Evolutionary conservation across 768 basidiomycete genomes (phyloP).

Genomic region (Boletus sensibilis): DNA sequence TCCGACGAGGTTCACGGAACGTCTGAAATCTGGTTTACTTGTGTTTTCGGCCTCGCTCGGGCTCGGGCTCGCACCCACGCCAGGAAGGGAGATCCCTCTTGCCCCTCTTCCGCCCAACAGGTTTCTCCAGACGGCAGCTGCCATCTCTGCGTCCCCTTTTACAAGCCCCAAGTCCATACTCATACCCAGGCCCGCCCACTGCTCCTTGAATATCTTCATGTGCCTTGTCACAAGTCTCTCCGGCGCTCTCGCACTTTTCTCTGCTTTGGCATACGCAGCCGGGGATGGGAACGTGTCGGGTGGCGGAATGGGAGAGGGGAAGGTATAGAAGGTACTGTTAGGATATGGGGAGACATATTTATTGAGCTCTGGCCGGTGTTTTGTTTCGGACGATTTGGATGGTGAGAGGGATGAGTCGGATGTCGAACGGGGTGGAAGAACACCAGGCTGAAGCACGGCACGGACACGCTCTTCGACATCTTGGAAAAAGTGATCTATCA

Average conservation of each 20-base stretch:
- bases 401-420: slow-evolving; percentile 13
- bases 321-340: slow-evolving; percentile 27
- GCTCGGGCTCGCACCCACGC: neutral
- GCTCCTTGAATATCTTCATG: slow-evolving; percentile 90
- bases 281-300: slow-evolving; percentile 28
- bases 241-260: slow-evolving; percentile 51
- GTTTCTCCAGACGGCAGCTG: slow-evolving; percentile 89
- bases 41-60: slow-evolving; percentile 7
- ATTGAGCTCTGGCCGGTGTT: slow-evolving; percentile 24
- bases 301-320: slow-evolving; percentile 24
- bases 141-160: slow-evolving; percentile 77
- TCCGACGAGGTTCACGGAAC: slow-evolving; percentile 69
- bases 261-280: slow-evolving; percentile 28
- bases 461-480: slow-evolving; percentile 91
- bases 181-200: slow-evolving; percentile 82
- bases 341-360: slow-evolving; percentile 25
- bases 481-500: slow-evolving; percentile 94
- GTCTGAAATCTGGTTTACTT: slow-evolving; percentile 41
- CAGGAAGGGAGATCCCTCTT: slow-evolving; percentile 52
- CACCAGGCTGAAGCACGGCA: slow-evolving; percentile 64
- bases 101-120: slow-evolving; percentile 83
- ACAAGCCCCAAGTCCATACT: slow-evolving; percentile 78
- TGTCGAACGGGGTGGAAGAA: slow-evolving; percentile 25
- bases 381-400: neutral
- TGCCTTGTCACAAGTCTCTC: slow-evolving; percentile 80